phyloP scores from a whole-genome alignment of 495 filamentous ascomycete species.

The Hyaloscypha finlandica region DNA sequence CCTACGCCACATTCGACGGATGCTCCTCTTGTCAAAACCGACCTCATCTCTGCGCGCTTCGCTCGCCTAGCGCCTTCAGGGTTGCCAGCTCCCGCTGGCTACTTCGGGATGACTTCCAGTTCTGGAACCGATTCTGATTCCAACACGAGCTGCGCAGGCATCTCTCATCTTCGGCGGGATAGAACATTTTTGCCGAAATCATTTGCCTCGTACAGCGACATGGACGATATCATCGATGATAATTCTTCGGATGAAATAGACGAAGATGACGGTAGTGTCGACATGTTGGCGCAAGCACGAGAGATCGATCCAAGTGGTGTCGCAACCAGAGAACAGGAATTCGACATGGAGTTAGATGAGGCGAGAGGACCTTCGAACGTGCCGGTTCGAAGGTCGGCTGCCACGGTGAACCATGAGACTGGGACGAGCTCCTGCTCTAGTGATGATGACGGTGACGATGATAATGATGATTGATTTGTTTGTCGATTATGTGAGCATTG shows the following conservation, averaged over 20 bases:
- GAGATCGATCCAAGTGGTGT: constrained; percentile 20
- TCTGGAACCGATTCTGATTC: constrained; percentile 43
- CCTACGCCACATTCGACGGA: neutral
- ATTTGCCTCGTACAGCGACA: neutral
- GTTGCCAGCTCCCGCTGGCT: constrained; percentile 43
- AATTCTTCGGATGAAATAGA: constrained; percentile 28
- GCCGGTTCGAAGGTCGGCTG: constrained; percentile 43
- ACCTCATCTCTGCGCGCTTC: constrained; percentile 38
- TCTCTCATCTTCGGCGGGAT: constrained; percentile 32
- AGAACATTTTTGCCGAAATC: constrained; percentile 12
- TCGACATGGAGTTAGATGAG: constrained; percentile 19
- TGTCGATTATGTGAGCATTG: neutral
- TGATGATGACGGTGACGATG: neutral
- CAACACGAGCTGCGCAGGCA: constrained; percentile 24
- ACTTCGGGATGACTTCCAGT: constrained; percentile 16
- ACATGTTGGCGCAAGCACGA: constrained; percentile 26
- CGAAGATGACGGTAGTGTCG: constrained; percentile 30
- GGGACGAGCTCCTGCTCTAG: constrained; percentile 15
- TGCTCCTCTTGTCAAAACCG: constrained; percentile 33
- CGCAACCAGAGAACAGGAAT: constrained; percentile 18
- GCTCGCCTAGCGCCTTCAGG: constrained; percentile 40
- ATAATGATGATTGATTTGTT: neutral
- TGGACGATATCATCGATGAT: neutral
- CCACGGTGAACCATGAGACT: constrained; percentile 47
- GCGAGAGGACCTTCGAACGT: neutral